Evolutionary conservation across 345 rosid genomes (phyloP).

Genomic region (Boechera retrofracta): DNA sequence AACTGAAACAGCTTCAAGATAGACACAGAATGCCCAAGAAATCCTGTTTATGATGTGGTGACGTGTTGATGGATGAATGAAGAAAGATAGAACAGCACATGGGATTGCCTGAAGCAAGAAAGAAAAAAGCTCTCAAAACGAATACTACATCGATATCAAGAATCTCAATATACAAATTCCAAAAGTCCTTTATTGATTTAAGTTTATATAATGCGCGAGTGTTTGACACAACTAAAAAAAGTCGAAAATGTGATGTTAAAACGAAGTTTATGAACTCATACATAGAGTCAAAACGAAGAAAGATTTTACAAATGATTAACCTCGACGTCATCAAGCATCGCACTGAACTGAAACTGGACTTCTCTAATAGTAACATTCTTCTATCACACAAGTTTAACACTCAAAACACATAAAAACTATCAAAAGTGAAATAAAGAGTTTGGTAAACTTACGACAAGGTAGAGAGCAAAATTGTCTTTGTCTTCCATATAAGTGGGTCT

Average conservation of each 20-base stretch:
- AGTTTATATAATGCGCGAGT: neutral
- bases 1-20: constrained; percentile 91
- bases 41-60: constrained; percentile 72
- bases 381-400: neutral
- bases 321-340: neutral
- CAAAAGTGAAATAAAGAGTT: neutral
- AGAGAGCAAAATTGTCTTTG: constrained; percentile 78
- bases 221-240: constrained; percentile 4
- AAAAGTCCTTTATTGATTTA: neutral
- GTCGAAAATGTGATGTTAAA: neutral
- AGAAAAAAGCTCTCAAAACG: neutral
- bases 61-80: constrained; percentile 79
- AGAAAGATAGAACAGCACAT: constrained; percentile 64
- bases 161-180: constrained; percentile 6
- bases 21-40: constrained; percentile 91
- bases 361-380: neutral
- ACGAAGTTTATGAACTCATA: neutral
- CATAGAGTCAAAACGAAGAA: neutral
- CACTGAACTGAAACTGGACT: neutral
- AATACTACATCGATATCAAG: neutral
- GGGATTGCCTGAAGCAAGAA: constrained; percentile 62
- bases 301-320: neutral
- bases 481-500: constrained; percentile 83
- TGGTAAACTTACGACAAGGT: constrained; percentile 64
- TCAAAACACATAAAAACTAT: neutral